These are phyloP conservation scores for Chalaropsis thielavioides DNA, from an alignment of 2,329 filamentous ascomycete species.

Conservation along the genomic window DNA sequence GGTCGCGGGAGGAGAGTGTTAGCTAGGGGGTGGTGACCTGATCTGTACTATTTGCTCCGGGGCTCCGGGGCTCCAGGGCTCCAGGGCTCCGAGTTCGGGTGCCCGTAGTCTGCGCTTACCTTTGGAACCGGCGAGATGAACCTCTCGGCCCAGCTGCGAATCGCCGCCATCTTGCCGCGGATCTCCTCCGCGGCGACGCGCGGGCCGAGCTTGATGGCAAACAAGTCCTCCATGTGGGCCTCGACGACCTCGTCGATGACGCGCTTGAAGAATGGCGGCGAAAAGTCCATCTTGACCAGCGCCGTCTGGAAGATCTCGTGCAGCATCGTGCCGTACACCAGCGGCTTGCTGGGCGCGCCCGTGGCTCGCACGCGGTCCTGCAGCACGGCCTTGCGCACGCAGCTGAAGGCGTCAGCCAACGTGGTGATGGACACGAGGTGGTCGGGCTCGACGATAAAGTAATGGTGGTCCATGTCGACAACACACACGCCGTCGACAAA, in stretches of 20 bases:
- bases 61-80: too few species aligned
- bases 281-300: constrained; percentile 70
- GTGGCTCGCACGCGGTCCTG: constrained; percentile 92
- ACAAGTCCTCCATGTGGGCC: constrained; percentile 75
- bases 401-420: constrained; percentile 90
- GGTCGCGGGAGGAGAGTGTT: too few species aligned
- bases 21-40: background rate
- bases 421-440: constrained; percentile 90
- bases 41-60: too few species aligned
- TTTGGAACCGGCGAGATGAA: constrained; percentile 63
- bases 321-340: constrained; percentile 84
- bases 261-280: constrained; percentile 47
- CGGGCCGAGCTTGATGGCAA: constrained; percentile 66
- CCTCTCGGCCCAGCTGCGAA: constrained; percentile 67
- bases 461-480: constrained; percentile 66
- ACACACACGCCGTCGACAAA: constrained; percentile 64
- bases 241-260: constrained; percentile 56
- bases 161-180: constrained; percentile 64
- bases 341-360: constrained; percentile 59
- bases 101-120: too few species aligned
- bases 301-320: constrained; percentile 94
- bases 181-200: constrained; percentile 65
- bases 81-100: too few species aligned
- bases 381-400: constrained; percentile 76
- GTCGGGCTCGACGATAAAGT: constrained; percentile 86